These are phyloP conservation scores for Saussurea involucrata DNA, from an alignment of 129 eudicot genomes.

Conservation along the genomic window DNA sequence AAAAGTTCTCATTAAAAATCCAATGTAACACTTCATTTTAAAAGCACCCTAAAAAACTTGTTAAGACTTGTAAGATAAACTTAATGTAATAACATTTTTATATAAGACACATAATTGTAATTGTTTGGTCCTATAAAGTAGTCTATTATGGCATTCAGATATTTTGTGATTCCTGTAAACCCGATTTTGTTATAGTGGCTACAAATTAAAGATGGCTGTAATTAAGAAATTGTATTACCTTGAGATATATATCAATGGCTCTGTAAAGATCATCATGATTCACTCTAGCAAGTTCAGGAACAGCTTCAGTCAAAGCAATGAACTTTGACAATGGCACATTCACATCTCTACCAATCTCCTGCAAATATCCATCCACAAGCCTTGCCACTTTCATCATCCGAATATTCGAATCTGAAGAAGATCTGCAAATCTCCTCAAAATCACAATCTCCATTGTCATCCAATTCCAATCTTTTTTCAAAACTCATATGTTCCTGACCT, in stretches of 20 bases:
- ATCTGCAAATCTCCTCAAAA: conserved; percentile 54
- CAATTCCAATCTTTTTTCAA: conserved; percentile 40
- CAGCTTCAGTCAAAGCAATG: conserved; percentile 51
- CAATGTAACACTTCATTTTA: too few relatives aligned
- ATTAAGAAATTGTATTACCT: conserved; percentile 44
- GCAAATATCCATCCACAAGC: conserved; percentile 81
- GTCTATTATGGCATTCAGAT: too few relatives aligned
- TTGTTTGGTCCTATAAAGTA: too few relatives aligned
- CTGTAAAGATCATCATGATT: conserved; percentile 92
- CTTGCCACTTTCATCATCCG: conserved; percentile 65
- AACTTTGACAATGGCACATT: conserved; percentile 66
- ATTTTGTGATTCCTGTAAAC: too few relatives aligned
- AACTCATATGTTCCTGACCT: conserved; percentile 58
- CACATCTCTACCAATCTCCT: conserved; percentile 60
- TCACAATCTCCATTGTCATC: conserved; percentile 46
- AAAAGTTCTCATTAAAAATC: too few relatives aligned
- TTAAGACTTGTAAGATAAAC: too few relatives aligned
- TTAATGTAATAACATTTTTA: too few relatives aligned
- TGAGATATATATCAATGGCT: conserved; percentile 83
- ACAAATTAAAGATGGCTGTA: background rate
- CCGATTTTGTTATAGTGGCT: too few relatives aligned
- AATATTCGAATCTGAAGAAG: conserved; percentile 52
- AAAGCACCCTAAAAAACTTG: too few relatives aligned
- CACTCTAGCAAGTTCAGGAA: conserved; percentile 65
- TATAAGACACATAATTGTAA: too few relatives aligned